Conservation (phyloP, 2,329 filamentous ascomycete genomes). For the Pyricularia grisea region DNA sequence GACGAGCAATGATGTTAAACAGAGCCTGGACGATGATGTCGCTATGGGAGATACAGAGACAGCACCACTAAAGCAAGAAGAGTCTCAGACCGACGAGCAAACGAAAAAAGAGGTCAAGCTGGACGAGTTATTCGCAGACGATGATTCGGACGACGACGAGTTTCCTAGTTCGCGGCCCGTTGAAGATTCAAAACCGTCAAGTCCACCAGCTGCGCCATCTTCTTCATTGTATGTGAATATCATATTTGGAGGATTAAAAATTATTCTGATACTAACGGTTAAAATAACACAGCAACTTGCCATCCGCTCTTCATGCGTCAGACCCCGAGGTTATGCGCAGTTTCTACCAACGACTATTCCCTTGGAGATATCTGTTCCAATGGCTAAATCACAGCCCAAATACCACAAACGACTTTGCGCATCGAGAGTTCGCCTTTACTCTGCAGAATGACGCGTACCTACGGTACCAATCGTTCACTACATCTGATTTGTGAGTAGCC, state of each 20-base stretch:
- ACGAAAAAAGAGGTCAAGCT: constrained; percentile 40
- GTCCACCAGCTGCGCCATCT: constrained; percentile 30
- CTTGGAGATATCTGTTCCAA: constrained; percentile 89
- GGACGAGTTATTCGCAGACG: constrained; percentile 49
- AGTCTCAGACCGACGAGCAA: constrained; percentile 2
- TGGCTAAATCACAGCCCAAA: constrained; percentile 93
- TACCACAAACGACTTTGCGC: constrained; percentile 78
- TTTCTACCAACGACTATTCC: constrained; percentile 93
- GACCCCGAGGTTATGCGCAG: constrained; percentile 78
- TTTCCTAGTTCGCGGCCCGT: constrained; percentile 28
- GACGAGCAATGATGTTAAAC: constrained; percentile 17
- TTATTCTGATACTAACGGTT: neutral
- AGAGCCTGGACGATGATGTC: constrained; percentile 25
- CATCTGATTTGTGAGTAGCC: constrained; percentile 37
- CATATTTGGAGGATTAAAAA: neutral
- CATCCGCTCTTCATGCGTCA: constrained; percentile 37
- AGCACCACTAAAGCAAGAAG: constrained; percentile 6
- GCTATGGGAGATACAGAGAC: constrained; percentile 28
- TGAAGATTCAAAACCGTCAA: constrained; percentile 23
- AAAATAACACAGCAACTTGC: neutral
- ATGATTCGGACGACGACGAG: constrained; percentile 53
- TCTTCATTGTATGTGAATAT: constrained; percentile 20
- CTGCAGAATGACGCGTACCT: constrained; percentile 88
- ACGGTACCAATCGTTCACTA: constrained; percentile 68
- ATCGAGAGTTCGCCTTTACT: constrained; percentile 94